A percentile compares a stretch with the other conserved stretches of the same genome.
These are phyloP conservation scores for Magnolia changhungtana DNA, from an alignment of 164 flowering plant genomes.

Conservation along the genomic window DNA sequence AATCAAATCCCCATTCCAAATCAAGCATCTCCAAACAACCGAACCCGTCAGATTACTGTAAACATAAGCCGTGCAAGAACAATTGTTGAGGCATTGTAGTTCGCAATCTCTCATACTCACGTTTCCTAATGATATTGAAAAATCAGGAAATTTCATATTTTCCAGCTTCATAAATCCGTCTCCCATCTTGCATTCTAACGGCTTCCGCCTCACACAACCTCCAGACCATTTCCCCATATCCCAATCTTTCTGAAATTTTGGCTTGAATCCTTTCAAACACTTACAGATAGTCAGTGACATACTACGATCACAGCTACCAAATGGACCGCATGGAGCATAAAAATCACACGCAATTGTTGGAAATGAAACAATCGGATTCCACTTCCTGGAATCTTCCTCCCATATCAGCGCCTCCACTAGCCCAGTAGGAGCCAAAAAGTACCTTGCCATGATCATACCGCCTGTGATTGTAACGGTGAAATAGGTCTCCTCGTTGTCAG, in stretches of 20 bases:
- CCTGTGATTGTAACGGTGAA: not conserved
- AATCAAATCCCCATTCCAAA: conserved; percentile 14
- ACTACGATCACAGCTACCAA: conserved; percentile 20
- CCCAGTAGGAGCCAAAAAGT: not conserved
- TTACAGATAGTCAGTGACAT: not conserved
- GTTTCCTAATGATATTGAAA: not conserved
- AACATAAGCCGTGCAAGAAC: conserved; percentile 21
- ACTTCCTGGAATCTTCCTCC: not conserved
- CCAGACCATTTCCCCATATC: conserved; percentile 7
- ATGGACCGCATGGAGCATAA: not conserved
- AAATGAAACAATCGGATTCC: not conserved
- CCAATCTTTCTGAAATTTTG: conserved; percentile 24
- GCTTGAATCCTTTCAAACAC: conserved; percentile 31
- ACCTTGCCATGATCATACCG: not conserved
- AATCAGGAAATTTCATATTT: conserved; percentile 26
- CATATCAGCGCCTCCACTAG: not conserved
- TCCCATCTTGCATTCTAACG: conserved; percentile 12
- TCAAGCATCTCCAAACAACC: not conserved
- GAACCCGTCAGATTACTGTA: not conserved
- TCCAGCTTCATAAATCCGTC: conserved; percentile 22
- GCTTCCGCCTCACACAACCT: conserved; percentile 12
- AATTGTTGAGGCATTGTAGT: conserved; percentile 14
- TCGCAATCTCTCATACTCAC: conserved; percentile 4
- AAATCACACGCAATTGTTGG: not conserved
- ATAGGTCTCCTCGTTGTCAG: not conserved